Base-by-base conservation (phyloP, 2,329 filamentous ascomycete species). In the Alternaria ethzedia region DNA sequence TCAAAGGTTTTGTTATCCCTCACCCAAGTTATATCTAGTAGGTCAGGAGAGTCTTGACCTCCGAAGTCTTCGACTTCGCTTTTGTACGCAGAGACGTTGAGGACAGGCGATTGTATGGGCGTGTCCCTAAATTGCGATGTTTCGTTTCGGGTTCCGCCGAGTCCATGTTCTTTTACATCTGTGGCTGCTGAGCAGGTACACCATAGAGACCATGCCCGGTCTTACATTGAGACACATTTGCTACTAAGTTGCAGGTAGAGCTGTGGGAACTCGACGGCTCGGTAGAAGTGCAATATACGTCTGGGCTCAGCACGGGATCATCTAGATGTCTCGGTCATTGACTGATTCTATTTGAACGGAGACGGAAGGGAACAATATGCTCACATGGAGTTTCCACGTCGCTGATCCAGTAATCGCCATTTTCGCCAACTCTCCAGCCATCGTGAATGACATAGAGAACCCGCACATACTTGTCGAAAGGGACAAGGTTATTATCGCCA, bases 231-330 rank as follows among this genome's bases (percentile, higher is more conserved):
- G 32, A 41, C 2, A 41, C 32, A 41, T n/a, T 0, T 41, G 15
- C 32, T 0, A 41, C 32, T 5, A 36, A n/a, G 32, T n/a, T n/a
- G 32, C 32, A 36, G 7, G 32, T 36, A 36, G 32, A n/a, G 32
- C 15, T n/a, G 7, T 1, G 1, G 32, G 2, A 3, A 8, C 15
- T n/a, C 15, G 32, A 9, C 32, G 32, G 32, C 7, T 0, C 32
- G 32, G 0, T 7, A 36, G 4, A 0, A 9, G 0, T 0, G 30
- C 30, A 36, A 3, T 4, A 9, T 0, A 0, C 0, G 6, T 8
- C 0, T n/a, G 13, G 4, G 30, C 0, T 36, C 30, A n/a, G 32
- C 32, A 41, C 32, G 8, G 32, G 32, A 5, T 41, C 32, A 41
- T 41, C 32, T 41, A n/a, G 15, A 3, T 10, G 1, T 41, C 15